Evolutionary conservation across 1,284 basidiomycete genomes (phyloP).

Genomic region (Cutaneotrichosporon sp.): DNA sequence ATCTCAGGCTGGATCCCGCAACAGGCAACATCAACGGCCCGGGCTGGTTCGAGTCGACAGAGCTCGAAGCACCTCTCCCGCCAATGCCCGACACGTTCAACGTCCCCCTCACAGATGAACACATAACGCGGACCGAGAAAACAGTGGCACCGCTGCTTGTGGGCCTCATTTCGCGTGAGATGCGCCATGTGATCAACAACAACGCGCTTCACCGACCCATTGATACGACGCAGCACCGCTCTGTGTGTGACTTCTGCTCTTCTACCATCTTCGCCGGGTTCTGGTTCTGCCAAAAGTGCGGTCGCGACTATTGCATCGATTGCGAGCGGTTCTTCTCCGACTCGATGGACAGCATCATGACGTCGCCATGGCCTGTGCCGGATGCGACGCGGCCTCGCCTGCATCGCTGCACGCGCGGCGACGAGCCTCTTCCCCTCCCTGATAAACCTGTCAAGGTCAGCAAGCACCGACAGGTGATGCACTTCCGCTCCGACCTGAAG

Average conservation of each 20-base stretch:
- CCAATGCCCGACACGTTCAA: slow-evolving; percentile 42
- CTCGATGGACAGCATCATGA: slow-evolving; percentile 54
- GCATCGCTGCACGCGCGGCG: slow-evolving; percentile 11
- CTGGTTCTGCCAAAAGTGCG: slow-evolving; percentile 85
- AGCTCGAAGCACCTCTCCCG: slow-evolving; percentile 26
- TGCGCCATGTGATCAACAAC: slow-evolving; percentile 60
- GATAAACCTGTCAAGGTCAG: neutral
- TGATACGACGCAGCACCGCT: slow-evolving; percentile 66
- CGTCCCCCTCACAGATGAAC: slow-evolving; percentile 21
- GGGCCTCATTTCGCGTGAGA: slow-evolving; percentile 63
- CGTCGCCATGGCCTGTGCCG: slow-evolving; percentile 50
- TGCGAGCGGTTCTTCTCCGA: slow-evolving; percentile 70
- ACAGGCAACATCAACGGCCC: slow-evolving; percentile 34
- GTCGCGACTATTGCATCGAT: slow-evolving; percentile 78
- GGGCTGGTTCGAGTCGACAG: slow-evolving; percentile 36
- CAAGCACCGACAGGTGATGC: slow-evolving; percentile 2
- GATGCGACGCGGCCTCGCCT: slow-evolving; percentile 43
- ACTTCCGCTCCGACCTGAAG: slow-evolving; percentile 56
- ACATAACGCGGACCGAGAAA: slow-evolving; percentile 35
- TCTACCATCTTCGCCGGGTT: slow-evolving; percentile 83
- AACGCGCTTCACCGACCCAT: slow-evolving; percentile 65
- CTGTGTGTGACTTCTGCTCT: slow-evolving; percentile 85
- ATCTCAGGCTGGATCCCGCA: slow-evolving; percentile 29
- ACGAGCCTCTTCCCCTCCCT: slow-evolving; percentile 7
- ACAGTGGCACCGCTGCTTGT: slow-evolving; percentile 67